These are phyloP conservation scores for Chamaenerion angustifolium DNA, from an alignment of 345 rosid species.

Conservation along the genomic window DNA sequence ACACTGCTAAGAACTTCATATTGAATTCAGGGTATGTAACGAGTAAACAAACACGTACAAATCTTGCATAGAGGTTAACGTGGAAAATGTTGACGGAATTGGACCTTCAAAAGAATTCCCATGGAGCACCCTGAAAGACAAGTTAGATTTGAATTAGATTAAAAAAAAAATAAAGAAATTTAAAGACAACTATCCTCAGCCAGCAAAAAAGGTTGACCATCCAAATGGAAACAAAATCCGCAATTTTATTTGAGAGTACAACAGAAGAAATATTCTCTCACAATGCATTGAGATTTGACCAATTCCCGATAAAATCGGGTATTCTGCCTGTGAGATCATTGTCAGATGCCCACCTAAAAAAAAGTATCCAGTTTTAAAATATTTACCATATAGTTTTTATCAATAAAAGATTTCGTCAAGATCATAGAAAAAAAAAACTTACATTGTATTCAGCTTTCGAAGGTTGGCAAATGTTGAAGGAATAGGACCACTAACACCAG, in stretches of 20 bases:
- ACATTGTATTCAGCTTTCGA: slow-evolving; percentile 21
- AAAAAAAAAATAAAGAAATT: background rate
- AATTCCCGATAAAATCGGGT: slow-evolving; percentile 43
- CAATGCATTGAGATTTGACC: slow-evolving; percentile 32
- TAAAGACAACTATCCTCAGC: background rate
- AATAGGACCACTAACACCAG: slow-evolving; percentile 40
- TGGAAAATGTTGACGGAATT: slow-evolving; percentile 2
- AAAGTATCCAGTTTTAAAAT: background rate
- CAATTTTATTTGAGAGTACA: too few relatives aligned
- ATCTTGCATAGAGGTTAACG: slow-evolving; percentile 1
- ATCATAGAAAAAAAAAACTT: slow-evolving; percentile 11
- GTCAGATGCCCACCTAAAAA: slow-evolving; percentile 30
- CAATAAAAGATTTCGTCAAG: background rate
- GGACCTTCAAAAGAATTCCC: slow-evolving; percentile 5
- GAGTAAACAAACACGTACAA: background rate
- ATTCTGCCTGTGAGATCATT: slow-evolving; percentile 33
- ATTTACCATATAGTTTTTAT: background rate
- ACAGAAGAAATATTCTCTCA: slow-evolving; percentile 12
- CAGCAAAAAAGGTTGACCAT: background rate
- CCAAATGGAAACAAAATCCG: background rate
- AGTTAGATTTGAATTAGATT: background rate
- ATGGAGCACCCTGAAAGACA: background rate
- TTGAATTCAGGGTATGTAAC: too few relatives aligned
- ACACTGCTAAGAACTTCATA: too few relatives aligned
- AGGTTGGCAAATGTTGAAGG: slow-evolving; percentile 38